Percentiles rank a stretch among this genome's conserved stretches.
These are phyloP conservation scores for Fagopyrum tataricum DNA, from an alignment of 148 eudicot species.

Conservation along the genomic window DNA sequence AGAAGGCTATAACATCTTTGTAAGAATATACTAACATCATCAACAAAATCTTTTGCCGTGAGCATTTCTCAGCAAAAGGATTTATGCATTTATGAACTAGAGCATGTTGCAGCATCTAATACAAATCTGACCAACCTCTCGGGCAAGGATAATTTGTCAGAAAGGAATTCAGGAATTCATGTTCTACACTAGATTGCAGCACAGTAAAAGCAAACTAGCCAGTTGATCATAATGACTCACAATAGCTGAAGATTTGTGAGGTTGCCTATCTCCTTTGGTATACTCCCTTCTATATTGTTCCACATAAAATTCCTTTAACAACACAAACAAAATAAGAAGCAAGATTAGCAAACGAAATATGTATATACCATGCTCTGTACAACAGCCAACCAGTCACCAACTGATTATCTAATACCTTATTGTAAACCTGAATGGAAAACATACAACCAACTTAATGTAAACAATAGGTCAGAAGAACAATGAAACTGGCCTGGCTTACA, in stretches of 20 bases:
- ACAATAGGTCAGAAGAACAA: background rate
- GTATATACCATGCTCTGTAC: background rate
- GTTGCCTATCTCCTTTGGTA: constrained; percentile 45
- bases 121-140: no score
- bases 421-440: background rate
- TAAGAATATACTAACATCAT: no score
- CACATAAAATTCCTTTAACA: constrained; percentile 46
- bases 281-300: constrained; percentile 33
- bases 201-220: no score
- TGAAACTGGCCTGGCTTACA: background rate
- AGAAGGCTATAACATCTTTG: no score
- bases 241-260: constrained; percentile 34
- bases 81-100: no score
- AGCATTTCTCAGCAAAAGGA: no score
- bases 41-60: no score
- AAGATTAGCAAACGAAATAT: constrained; percentile 11
- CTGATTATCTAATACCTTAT: background rate
- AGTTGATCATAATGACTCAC: constrained; percentile 19
- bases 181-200: no score
- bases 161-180: background rate
- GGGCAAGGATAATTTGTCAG: background rate
- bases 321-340: constrained; percentile 10
- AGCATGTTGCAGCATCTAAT: no score
- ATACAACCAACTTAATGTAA: background rate
- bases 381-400: background rate